These are phyloP conservation scores for Baeospora myosura DNA, from an alignment of 1,284 basidiomycete species.

Conservation along the genomic window DNA sequence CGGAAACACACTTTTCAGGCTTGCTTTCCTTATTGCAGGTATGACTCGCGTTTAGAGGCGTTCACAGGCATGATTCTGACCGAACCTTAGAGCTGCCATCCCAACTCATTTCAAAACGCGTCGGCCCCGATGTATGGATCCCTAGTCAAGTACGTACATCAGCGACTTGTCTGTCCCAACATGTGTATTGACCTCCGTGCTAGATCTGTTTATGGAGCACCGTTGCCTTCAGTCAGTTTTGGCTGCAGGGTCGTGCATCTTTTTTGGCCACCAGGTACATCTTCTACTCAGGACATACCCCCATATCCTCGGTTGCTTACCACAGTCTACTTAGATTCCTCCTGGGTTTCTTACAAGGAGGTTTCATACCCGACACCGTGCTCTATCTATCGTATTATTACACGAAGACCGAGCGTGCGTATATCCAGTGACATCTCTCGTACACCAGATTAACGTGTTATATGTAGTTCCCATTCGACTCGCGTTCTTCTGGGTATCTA, in stretches of 20 bases:
- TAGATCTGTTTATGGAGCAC: slow-evolving; percentile 51
- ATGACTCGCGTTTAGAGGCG: neutral
- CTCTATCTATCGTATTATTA: slow-evolving; percentile 67
- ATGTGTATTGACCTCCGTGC: neutral
- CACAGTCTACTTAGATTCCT: slow-evolving; percentile 22
- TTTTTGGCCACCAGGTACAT: slow-evolving; percentile 43
- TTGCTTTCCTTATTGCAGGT: slow-evolving; percentile 54
- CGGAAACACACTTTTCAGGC: slow-evolving; percentile 51
- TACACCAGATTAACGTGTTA: neutral
- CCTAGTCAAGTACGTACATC: slow-evolving; percentile 44
- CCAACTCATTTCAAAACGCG: slow-evolving; percentile 61
- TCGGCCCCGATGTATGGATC: slow-evolving; percentile 70
- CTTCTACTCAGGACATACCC: slow-evolving; percentile 27
- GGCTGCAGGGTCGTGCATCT: slow-evolving; percentile 44
- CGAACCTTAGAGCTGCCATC: slow-evolving; percentile 48
- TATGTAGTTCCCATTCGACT: slow-evolving; percentile 55
- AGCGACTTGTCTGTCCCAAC: neutral
- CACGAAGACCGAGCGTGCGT: slow-evolving; percentile 46
- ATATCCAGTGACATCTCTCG: neutral
- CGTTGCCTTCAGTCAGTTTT: slow-evolving; percentile 57
- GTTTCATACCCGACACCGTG: slow-evolving; percentile 57
- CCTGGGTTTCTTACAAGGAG: slow-evolving; percentile 35
- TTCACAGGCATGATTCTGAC: neutral
- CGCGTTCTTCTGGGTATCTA: slow-evolving; percentile 64
- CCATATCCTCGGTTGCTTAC: slow-evolving; percentile 9